These are phyloP conservation scores for Trichophyton simii DNA, from an alignment of 2,329 filamentous ascomycete species.

Conservation along the genomic window DNA sequence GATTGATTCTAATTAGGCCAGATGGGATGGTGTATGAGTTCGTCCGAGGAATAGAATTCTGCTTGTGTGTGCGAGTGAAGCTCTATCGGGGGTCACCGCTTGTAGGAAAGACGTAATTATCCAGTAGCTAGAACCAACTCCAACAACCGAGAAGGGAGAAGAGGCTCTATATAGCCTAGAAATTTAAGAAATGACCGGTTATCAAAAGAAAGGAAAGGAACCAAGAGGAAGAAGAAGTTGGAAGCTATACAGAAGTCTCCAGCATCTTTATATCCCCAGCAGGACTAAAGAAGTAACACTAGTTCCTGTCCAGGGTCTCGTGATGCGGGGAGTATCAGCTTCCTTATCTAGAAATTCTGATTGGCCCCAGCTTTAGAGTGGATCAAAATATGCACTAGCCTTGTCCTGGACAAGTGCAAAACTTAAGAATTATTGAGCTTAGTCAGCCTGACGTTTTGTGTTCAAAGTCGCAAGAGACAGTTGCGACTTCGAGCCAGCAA, in stretches of 20 bases:
- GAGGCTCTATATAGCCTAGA: not conserved
- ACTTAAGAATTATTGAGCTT: not conserved
- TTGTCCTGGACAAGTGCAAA: not conserved
- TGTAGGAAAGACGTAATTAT: not conserved
- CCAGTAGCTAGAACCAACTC: not conserved
- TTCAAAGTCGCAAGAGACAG: not conserved
- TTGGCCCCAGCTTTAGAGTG: not conserved
- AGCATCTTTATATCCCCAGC: not conserved
- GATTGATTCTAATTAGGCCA: not conserved
- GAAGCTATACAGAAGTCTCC: not conserved
- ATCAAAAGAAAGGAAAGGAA: not conserved
- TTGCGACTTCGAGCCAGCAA: not conserved
- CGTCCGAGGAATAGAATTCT: not conserved
- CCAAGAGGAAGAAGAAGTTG: not conserved
- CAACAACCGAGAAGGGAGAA: not conserved
- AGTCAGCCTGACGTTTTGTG: not conserved
- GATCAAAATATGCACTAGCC: not conserved
- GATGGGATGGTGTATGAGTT: not conserved
- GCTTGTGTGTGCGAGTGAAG: not conserved
- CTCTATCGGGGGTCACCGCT: not conserved
- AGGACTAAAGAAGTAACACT: not conserved
- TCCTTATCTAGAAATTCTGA: not conserved
- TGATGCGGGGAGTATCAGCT: slow-evolving; percentile 1
- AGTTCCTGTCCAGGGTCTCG: not conserved
- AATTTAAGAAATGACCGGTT: not conserved